These are phyloP conservation scores for Zostera marina DNA, from an alignment of 116 monocot species.

Conservation along the genomic window DNA sequence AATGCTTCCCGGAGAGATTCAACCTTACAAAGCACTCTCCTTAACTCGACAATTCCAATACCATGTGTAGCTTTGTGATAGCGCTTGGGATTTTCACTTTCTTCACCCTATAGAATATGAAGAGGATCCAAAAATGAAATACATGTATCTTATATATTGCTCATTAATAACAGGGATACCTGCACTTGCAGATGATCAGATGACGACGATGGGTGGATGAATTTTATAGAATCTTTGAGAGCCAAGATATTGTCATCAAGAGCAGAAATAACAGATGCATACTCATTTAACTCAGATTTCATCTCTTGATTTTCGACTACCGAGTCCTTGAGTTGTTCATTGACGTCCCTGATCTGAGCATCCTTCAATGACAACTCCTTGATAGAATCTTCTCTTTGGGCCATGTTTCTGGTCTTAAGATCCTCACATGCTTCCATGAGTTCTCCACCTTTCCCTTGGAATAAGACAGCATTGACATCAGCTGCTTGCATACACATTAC, in stretches of 20 bases:
- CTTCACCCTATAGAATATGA: neutral
- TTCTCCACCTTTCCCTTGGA: slow-evolving; percentile 44
- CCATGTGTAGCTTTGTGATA: neutral
- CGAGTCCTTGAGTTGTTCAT: slow-evolving; percentile 15
- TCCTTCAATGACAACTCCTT: slow-evolving; percentile 16
- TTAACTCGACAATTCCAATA: slow-evolving; percentile 21
- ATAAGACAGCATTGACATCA: slow-evolving; percentile 22
- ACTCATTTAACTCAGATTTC: slow-evolving; percentile 28
- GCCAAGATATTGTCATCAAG: slow-evolving; percentile 20
- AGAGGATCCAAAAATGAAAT: neutral
- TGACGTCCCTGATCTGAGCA: slow-evolving; percentile 13
- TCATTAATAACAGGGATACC: slow-evolving; percentile 11
- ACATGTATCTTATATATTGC: neutral
- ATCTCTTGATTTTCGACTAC: slow-evolving; percentile 29
- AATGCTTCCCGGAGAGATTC: slow-evolving; percentile 25
- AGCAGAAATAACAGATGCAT: slow-evolving; percentile 22
- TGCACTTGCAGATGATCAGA: slow-evolving; percentile 6
- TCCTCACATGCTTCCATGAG: slow-evolving; percentile 22
- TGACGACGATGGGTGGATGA: too few species aligned
- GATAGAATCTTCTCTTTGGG: slow-evolving; percentile 18
- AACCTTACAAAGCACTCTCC: slow-evolving; percentile 19
- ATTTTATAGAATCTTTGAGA: slow-evolving; percentile 24
- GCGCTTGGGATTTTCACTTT: neutral
- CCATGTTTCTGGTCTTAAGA: slow-evolving; percentile 27
- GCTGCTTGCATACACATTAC: slow-evolving; percentile 16